Evolutionary conservation across 495 filamentous ascomycete species (phyloP), one percentile per base, ranked within the genome.

Genomic region (Penicillium angulare): DNA sequence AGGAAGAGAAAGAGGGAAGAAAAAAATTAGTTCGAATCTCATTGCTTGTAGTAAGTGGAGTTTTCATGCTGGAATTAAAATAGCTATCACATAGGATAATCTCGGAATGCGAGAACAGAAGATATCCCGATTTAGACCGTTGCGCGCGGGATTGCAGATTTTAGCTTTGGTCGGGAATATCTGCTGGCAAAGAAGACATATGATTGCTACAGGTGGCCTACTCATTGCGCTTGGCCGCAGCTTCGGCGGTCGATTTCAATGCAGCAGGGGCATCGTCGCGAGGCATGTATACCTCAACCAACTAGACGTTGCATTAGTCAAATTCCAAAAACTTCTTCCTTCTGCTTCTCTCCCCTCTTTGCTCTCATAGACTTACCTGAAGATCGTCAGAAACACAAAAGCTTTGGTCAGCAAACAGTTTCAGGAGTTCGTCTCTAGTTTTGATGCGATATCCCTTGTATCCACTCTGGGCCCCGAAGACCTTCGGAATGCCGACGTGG

Each of bases 201-300:
- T 9, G 15, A 7, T 9, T 26, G 3, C 22, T 41, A 18, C 31
- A 15, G 21, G 21, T 24, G 13, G 44, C 42, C 72, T 73, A 82
- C 7, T 84, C 82, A 61, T 88, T 87, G 3, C 78, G 78, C 63
- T 81, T 77, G 4, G 90, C 87, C 22, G 88, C 85, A 40, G 86
- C 76, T 55, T 79, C 67, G 1, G 83, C 82, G 12, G 82, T 82
- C 39, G 79, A 60, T 60, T 85, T 86, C 67, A 96, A 62, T 16
- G 79, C 84, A 39, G 75, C 65, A 0, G 90, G 91, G 20, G 89
- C 77, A 67, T 96, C 92, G 47, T 90, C 79, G 66, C 83, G 86
- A 15, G 84, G 84, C 82, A 95, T 92, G 62, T 90, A 89, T 42
- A 95, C 46, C 71, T 96, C 92, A 21, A 96, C 91, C 66, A 96